These are phyloP conservation scores for Prunus kanzakura DNA, from an alignment of 306 rosid species.

Conservation along the genomic window DNA sequence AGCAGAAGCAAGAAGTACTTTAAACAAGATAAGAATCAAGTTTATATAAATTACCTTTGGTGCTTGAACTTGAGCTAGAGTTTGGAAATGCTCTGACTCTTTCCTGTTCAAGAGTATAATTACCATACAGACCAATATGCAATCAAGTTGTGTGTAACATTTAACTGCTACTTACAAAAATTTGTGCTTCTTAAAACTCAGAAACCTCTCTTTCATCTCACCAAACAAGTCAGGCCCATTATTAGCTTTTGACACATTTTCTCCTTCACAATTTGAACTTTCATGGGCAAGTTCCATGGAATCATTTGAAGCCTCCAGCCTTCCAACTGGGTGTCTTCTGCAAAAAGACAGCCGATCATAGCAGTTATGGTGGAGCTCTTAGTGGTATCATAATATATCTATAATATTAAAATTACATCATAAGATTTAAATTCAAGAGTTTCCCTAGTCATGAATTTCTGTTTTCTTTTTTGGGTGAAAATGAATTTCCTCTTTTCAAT, in stretches of 20 bases:
- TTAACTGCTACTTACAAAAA: constrained; percentile 55
- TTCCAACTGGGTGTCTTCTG: constrained; percentile 31
- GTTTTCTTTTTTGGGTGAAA: too few species aligned
- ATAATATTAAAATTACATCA: not conserved
- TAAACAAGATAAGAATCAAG: not conserved
- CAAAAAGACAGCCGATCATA: not conserved
- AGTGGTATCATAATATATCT: not conserved
- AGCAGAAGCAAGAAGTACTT: not conserved
- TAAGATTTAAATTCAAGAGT: not conserved
- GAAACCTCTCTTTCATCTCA: constrained; percentile 68
- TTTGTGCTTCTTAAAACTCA: constrained; percentile 58
- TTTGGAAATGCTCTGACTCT: constrained; percentile 59
- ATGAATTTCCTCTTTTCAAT: too few species aligned
- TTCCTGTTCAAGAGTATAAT: constrained; percentile 47
- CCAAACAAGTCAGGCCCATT: constrained; percentile 43
- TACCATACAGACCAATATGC: not conserved
- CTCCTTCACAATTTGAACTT: constrained; percentile 8
- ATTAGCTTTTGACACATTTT: constrained; percentile 29
- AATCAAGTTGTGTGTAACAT: not conserved
- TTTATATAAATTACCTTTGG: constrained; percentile 58
- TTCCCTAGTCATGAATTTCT: too few species aligned
- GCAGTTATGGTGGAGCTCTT: not conserved
- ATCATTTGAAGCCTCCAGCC: constrained; percentile 27
- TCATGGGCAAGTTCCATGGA: constrained; percentile 21
- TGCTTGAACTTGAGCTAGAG: constrained; percentile 66